phyloP scores from a whole-genome alignment of 2,329 filamentous ascomycete species.

The Knufia petricola region DNA sequence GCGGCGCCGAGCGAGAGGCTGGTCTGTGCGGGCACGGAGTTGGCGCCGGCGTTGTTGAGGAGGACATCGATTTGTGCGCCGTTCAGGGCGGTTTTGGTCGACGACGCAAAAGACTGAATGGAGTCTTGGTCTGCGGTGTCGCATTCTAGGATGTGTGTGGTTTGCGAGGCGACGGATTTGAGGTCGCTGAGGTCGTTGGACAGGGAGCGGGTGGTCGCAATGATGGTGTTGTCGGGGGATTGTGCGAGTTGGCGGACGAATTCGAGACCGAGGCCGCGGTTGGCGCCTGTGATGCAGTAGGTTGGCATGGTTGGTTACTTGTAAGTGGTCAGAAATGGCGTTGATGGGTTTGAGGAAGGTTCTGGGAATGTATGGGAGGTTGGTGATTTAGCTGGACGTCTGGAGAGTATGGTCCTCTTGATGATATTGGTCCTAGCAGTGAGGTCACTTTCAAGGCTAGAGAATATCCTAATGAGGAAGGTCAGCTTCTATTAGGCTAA shows the following conservation, averaged over 20 bases:
- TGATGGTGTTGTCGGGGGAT: constrained; percentile 11
- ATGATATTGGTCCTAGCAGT: no score
- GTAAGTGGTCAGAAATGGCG: no score
- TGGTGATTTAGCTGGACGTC: no score
- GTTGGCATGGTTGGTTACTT: background rate
- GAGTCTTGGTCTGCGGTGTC: constrained; percentile 11
- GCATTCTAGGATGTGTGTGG: constrained; percentile 15
- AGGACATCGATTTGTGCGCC: constrained; percentile 11
- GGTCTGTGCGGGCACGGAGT: constrained; percentile 9
- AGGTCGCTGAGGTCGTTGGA: constrained; percentile 11
- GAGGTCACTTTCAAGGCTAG: no score
- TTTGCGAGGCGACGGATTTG: constrained; percentile 2
- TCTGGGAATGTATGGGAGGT: no score
- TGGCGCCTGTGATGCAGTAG: constrained; percentile 26
- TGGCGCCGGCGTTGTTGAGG: constrained; percentile 19
- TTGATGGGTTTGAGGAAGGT: no score
- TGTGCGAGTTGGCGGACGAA: constrained; percentile 15
- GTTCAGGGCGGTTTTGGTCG: constrained; percentile 3
- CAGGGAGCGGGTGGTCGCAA: constrained; percentile 12
- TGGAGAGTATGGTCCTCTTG: no score
- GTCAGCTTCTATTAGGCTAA: no score
- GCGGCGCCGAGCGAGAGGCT: constrained; percentile 12
- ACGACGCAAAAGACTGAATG: constrained; percentile 8
- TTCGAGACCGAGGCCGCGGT: constrained; percentile 24
- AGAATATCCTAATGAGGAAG: no score